Evolutionary conservation across 2,329 filamentous ascomycete genomes (phyloP), one percentile per base, ranked within the genome.

Genomic region (Cercospora nicotianae): DNA sequence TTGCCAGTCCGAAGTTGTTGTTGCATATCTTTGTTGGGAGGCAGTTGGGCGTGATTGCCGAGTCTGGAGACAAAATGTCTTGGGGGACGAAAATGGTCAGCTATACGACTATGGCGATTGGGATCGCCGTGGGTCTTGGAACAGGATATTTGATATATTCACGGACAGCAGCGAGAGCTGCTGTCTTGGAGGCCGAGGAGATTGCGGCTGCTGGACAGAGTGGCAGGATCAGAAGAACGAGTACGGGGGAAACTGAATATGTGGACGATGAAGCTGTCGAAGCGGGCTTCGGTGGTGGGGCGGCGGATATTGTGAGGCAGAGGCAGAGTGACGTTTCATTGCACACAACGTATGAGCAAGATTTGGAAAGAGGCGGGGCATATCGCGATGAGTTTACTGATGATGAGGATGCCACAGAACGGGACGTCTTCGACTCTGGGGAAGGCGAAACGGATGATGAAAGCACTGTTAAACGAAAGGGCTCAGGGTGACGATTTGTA

Each of bases 21-120:
- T 89, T 99, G 61, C 92, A 96, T 77, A 88, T 96, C 74, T 99
- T 97, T 81, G 93, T 99, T 75, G 95, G 95, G 69, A 90, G 87
- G 75, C 87, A 93, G 65, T 83, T 99, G 16, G 93, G 92, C 55
- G 84, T 90, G 63, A 87, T 99, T 36, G 92, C 91, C n/a, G 91
- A 96, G 74, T 87, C 88, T 66, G 91, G 90, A 70, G 92, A 92
- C 76, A 87, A 90, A 73, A 97, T 98, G 94, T 89, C 91, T 68
- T 80, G 86, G 3, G 85, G 86, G 70, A 91, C 92, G 70, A 95
- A 94, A 79, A 85, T 88, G 30, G 83, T 98, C 75, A 96, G 95
- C 80, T 97, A 96, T 78, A 79, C 90, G 26, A 90, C 89, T 81
- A 97, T 98, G 79, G 77, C 88, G 13, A 79, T 94, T 67, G 91